phyloP scores from a whole-genome alignment of 106 monocot species.

The Cymbidium sinense region DNA sequence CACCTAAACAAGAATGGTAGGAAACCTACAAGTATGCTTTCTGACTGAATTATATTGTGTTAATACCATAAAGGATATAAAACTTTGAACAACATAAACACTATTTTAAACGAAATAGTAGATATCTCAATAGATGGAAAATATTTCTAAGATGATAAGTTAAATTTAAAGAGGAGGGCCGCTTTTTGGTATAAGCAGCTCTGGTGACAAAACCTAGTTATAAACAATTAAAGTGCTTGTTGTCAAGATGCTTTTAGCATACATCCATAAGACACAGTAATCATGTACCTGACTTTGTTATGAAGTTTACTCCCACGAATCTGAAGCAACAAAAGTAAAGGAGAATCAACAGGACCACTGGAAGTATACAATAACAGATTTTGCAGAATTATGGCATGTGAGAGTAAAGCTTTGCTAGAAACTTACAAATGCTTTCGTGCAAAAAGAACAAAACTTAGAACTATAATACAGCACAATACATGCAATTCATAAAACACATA shows the following conservation, averaged over 20 bases:
- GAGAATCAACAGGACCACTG: background rate
- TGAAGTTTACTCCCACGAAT: slow-evolving; percentile 96
- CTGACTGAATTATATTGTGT: background rate
- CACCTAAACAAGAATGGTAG: background rate
- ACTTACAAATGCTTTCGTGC: background rate
- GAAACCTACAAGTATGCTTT: background rate
- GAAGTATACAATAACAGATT: background rate
- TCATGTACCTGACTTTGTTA: slow-evolving; percentile 79
- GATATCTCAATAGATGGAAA: background rate
- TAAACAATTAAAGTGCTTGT: background rate
- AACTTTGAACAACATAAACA: background rate
- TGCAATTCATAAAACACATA: background rate
- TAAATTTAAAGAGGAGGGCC: background rate
- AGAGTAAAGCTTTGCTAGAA: background rate
- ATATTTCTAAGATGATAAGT: background rate
- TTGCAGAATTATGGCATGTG: background rate
- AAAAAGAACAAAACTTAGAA: background rate
- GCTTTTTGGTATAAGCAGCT: background rate
- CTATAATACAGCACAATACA: background rate
- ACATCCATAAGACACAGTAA: background rate
- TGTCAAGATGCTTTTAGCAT: background rate
- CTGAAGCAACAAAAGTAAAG: slow-evolving; percentile 29
- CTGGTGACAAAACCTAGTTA: background rate
- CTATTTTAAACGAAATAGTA: background rate
- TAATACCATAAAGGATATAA: background rate